Percentiles rank a stretch among this genome's conserved stretches.
Evolutionary conservation across 768 basidiomycete genomes (phyloP).

Genomic region (Mycena vitilis): DNA sequence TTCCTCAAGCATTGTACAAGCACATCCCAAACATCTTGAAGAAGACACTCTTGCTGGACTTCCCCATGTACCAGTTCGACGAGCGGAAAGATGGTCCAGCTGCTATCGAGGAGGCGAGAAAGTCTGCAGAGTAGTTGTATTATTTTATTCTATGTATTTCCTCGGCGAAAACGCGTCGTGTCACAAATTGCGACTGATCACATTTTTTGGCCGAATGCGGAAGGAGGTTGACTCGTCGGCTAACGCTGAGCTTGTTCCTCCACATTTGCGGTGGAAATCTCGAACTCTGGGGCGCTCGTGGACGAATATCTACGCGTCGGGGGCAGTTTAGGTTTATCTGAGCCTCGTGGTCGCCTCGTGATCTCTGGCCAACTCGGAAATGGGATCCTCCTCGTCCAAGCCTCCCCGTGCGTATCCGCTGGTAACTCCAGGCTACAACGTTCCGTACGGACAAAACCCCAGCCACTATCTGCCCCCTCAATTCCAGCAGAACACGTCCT

Average conservation of each 20-base stretch:
- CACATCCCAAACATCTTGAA: slow-evolving; percentile 65
- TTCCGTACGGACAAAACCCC: slow-evolving; percentile 29
- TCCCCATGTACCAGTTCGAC: slow-evolving; percentile 70
- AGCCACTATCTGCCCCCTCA: slow-evolving; percentile 32
- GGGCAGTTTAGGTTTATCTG: neutral
- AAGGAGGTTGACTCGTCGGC: neutral
- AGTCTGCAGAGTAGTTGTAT: neutral
- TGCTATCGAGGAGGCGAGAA: slow-evolving; percentile 53
- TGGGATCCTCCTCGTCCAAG: slow-evolving; percentile 34
- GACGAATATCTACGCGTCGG: neutral
- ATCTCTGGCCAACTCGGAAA: slow-evolving; percentile 20
- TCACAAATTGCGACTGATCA: neutral
- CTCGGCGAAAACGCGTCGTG: neutral
- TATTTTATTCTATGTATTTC: neutral
- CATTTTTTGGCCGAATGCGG: neutral
- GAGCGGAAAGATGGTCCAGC: slow-evolving; percentile 59
- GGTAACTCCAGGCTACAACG: slow-evolving; percentile 26
- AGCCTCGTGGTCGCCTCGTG: slow-evolving; percentile 30
- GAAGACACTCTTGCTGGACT: slow-evolving; percentile 67
- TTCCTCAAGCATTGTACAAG: slow-evolving; percentile 67
- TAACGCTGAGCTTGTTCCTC: neutral
- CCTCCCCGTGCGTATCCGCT: slow-evolving; percentile 30
- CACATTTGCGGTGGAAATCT: neutral
- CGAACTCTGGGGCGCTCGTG: too few relatives aligned
- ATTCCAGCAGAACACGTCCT: slow-evolving; percentile 8